Percentiles rank a stretch among this genome's conserved stretches.
Evolutionary conservation across 2,329 filamentous ascomycete species (phyloP).

Genomic region (Fusarium sp.): DNA sequence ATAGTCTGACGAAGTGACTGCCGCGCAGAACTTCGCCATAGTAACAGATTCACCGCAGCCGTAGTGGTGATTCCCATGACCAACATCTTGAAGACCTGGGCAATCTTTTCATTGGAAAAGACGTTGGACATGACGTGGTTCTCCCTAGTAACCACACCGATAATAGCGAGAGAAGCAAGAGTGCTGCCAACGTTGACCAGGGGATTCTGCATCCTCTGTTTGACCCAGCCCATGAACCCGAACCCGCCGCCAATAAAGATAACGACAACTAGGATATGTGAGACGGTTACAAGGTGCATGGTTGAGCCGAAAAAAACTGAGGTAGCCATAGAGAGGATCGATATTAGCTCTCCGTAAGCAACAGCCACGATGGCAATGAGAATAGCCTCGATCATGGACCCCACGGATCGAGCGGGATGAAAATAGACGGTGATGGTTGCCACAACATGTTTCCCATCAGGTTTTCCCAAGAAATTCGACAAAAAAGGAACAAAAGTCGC

Average conservation of each 20-base stretch:
- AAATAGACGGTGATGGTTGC: slow-evolving; percentile 96
- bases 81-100: slow-evolving; percentile 85
- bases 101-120: slow-evolving; percentile 83
- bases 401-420: slow-evolving; percentile 85
- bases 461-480: slow-evolving; percentile 78
- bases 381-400: slow-evolving; percentile 89
- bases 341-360: slow-evolving; percentile 74
- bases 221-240: slow-evolving; percentile 88
- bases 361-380: slow-evolving; percentile 82
- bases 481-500: slow-evolving; percentile 83
- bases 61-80: slow-evolving; percentile 78
- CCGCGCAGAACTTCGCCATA: slow-evolving; percentile 83
- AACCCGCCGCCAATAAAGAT: slow-evolving; percentile 88
- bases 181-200: slow-evolving; percentile 88
- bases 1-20: slow-evolving; percentile 78
- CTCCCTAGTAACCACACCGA: slow-evolving; percentile 90
- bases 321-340: slow-evolving; percentile 85
- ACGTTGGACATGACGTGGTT: slow-evolving; percentile 85
- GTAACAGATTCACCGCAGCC: slow-evolving; percentile 76
- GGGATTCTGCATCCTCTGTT: slow-evolving; percentile 80
- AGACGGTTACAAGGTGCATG: slow-evolving; percentile 73
- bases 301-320: slow-evolving; percentile 80
- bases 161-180: slow-evolving; percentile 86
- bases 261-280: slow-evolving; percentile 81
- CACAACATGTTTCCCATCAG: slow-evolving; percentile 93